Evolutionary conservation across 2,329 filamentous ascomycete genomes (phyloP).

Genomic region (Whalleya microplaca): DNA sequence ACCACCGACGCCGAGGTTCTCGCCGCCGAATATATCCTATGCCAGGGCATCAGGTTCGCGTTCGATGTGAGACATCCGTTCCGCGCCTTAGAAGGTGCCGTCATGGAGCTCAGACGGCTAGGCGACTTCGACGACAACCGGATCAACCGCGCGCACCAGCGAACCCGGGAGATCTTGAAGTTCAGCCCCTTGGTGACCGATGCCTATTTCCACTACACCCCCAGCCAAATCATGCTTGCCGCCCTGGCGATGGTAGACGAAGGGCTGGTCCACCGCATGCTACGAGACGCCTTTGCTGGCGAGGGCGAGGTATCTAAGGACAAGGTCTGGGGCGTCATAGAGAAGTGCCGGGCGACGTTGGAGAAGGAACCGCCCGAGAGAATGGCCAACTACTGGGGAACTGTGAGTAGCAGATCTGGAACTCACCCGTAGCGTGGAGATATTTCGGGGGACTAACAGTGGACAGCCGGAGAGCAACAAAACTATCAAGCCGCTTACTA

Average conservation of each 20-base stretch:
- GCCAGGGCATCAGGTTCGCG: constrained; percentile 89
- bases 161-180: constrained; percentile 74
- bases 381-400: constrained; percentile 57
- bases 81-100: constrained; percentile 80
- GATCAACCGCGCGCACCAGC: constrained; percentile 67
- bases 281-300: constrained; percentile 46
- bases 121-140: constrained; percentile 61
- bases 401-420: no score
- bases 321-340: constrained; percentile 54
- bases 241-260: constrained; percentile 76
- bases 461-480: constrained; percentile 49
- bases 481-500: constrained; percentile 61
- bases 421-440: neutral
- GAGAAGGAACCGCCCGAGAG: constrained; percentile 60
- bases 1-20: constrained; percentile 81
- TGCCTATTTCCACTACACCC: constrained; percentile 95
- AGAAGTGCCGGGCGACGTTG: constrained; percentile 57
- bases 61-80: constrained; percentile 93
- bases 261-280: constrained; percentile 57
- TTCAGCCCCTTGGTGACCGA: constrained; percentile 86
- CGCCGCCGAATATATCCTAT: constrained; percentile 89
- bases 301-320: constrained; percentile 37
- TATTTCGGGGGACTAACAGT: constrained; percentile 34
- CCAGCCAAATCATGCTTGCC: constrained; percentile 89
- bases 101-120: constrained; percentile 78